Percentiles rank a stretch among this genome's conserved stretches.
phyloP scores from a whole-genome alignment of 805 yeast genomes.

The Saccharomycopsis guyanensis region DNA sequence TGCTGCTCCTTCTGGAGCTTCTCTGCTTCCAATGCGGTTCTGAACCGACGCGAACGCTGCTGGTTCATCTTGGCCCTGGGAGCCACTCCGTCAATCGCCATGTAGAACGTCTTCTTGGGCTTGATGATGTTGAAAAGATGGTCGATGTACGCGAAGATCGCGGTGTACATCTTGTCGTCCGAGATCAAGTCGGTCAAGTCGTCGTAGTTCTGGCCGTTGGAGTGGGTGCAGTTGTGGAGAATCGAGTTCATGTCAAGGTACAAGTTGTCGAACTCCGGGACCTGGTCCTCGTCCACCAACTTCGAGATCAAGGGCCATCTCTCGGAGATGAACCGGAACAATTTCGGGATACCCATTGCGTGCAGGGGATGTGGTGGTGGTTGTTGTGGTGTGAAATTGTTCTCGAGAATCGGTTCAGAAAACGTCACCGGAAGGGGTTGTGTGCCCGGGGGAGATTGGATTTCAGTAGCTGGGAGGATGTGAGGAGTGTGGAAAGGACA shows the following conservation, averaged over 20 bases:
- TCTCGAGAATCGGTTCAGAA: no score
- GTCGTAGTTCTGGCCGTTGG: slow-evolving; percentile 47
- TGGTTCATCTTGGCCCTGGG: slow-evolving; percentile 99
- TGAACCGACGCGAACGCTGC: slow-evolving; percentile 91
- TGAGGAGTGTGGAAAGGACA: no score
- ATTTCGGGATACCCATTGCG: slow-evolving; percentile 86
- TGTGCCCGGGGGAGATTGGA: no score
- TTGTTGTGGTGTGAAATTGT: no score
- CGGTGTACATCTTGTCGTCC: slow-evolving; percentile 86
- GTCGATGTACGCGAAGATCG: slow-evolving; percentile 92
- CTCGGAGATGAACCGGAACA: slow-evolving; percentile 93
- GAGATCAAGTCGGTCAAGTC: slow-evolving; percentile 55
- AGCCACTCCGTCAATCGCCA: slow-evolving; percentile 99
- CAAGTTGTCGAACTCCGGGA: slow-evolving; percentile 91
- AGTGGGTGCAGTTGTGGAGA: slow-evolving; percentile 87
- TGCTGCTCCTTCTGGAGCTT: slow-evolving; percentile 38
- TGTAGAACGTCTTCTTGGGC: slow-evolving; percentile 80
- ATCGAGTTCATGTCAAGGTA: slow-evolving; percentile 98
- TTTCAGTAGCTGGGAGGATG: no score
- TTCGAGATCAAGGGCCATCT: slow-evolving; percentile 97
- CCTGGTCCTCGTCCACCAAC: slow-evolving; percentile 67
- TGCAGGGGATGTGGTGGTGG: no score
- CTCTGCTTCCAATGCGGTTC: slow-evolving; percentile 92
- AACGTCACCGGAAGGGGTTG: no score
- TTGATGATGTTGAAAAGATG: slow-evolving; percentile 81